Evolutionary conservation across 495 filamentous ascomycete genomes (phyloP).

Genomic region (Penicillium lividum): DNA sequence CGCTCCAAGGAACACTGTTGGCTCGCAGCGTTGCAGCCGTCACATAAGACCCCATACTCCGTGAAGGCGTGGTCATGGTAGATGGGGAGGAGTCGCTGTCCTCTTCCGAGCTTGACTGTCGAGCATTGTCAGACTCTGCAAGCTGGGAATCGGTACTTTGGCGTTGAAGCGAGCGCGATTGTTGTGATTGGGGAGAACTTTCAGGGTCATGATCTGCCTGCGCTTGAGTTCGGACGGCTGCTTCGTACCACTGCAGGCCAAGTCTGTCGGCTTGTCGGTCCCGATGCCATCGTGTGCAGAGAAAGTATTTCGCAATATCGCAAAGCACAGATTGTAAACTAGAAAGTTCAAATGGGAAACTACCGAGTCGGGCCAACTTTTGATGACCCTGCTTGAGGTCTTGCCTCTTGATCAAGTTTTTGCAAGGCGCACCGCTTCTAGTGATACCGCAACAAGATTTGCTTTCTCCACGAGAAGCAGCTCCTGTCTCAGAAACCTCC

Average conservation of each 20-base stretch:
- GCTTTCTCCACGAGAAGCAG: not conserved
- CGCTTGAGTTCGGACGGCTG: not conserved
- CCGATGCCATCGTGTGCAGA: not conserved
- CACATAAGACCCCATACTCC: not conserved
- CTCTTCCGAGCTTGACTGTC: not conserved
- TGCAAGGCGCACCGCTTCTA: not conserved
- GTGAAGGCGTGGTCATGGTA: not conserved
- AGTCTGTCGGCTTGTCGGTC: not conserved
- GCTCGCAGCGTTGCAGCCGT: not conserved
- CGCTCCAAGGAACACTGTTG: constrained; percentile 1
- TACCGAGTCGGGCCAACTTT: not conserved
- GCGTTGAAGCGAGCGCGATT: not conserved
- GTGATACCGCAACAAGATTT: not conserved
- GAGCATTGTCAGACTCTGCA: not conserved
- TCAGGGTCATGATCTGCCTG: not conserved
- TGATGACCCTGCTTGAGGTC: not conserved
- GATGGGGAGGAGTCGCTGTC: not conserved
- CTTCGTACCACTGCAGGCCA: not conserved
- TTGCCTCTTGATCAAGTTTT: not conserved
- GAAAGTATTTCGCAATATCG: not conserved
- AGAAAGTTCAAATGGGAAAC: not conserved
- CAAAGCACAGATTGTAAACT: not conserved
- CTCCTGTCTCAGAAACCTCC: not conserved
- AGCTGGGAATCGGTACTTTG: not conserved
- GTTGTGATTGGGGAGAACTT: no score